Evolutionary conservation across 805 yeast genomes (phyloP).

Genomic region (Jamesozyma jinghongensis): DNA sequence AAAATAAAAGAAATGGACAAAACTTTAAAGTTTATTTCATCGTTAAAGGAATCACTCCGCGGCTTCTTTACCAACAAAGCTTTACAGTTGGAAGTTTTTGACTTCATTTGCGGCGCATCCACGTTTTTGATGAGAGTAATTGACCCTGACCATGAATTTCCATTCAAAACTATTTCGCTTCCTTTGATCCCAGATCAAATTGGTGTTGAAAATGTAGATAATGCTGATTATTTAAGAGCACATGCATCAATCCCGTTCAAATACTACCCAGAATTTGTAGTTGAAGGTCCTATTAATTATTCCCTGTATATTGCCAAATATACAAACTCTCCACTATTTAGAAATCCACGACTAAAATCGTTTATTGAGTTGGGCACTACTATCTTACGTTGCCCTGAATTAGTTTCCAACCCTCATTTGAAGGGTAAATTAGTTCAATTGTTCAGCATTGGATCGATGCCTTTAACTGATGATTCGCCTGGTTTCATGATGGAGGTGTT

Average conservation of each 20-base stretch:
- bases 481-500: slow-evolving; percentile 69
- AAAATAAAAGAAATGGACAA: slow-evolving; percentile 47
- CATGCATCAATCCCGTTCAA: slow-evolving; percentile 70
- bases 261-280: slow-evolving; percentile 72
- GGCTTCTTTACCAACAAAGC: slow-evolving; percentile 51
- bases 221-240: slow-evolving; percentile 57
- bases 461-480: slow-evolving; percentile 44
- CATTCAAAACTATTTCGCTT: slow-evolving; percentile 40
- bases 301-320: slow-evolving; percentile 52
- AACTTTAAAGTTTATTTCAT: slow-evolving; percentile 32
- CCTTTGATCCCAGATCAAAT: slow-evolving; percentile 53
- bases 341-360: slow-evolving; percentile 42
- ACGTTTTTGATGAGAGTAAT: slow-evolving; percentile 61
- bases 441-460: slow-evolving; percentile 63
- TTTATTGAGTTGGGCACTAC: slow-evolving; percentile 67
- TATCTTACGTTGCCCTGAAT: slow-evolving; percentile 73
- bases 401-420: slow-evolving; percentile 86
- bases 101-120: slow-evolving; percentile 66
- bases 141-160: slow-evolving; percentile 63
- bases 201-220: slow-evolving; percentile 61
- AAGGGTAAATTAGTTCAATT: slow-evolving; percentile 78
- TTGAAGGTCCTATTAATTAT: slow-evolving; percentile 75
- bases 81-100: slow-evolving; percentile 60
- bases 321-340: slow-evolving; percentile 47
- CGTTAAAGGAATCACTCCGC: slow-evolving; percentile 48